Conservation (phyloP, 257 asterid species). For the Thymus mandschuricus region DNA sequence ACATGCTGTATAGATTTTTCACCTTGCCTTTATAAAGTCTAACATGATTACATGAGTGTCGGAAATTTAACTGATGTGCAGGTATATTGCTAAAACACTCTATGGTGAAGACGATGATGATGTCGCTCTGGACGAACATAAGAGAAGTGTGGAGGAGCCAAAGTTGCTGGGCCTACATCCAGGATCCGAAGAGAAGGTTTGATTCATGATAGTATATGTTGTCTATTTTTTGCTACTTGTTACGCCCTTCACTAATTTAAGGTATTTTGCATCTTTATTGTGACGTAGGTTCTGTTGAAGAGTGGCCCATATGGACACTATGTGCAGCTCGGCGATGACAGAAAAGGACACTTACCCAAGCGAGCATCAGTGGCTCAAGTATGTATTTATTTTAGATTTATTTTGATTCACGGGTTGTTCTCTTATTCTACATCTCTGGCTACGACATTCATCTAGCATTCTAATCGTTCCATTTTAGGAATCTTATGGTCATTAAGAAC, state of each 20-base stretch:
- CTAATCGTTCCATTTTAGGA: neutral
- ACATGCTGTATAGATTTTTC: constrained; percentile 5
- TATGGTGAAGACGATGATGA: constrained; percentile 79
- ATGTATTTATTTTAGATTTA: constrained; percentile 36
- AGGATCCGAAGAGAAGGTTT: constrained; percentile 76
- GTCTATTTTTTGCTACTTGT: constrained; percentile 1
- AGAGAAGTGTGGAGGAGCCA: constrained; percentile 57
- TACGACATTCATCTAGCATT: no score
- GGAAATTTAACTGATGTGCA: constrained; percentile 34
- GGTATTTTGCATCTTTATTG: constrained; percentile 22
- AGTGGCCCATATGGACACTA: constrained; percentile 86
- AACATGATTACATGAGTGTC: constrained; percentile 18
- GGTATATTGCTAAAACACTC: constrained; percentile 83
- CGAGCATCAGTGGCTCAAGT: constrained; percentile 75
- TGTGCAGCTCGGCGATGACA: constrained; percentile 95
- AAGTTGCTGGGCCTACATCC: constrained; percentile 79
- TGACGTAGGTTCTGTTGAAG: constrained; percentile 72
- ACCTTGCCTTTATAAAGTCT: neutral
- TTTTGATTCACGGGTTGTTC: constrained; percentile 7
- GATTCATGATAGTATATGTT: constrained; percentile 12
- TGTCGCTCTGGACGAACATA: constrained; percentile 36
- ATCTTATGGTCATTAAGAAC: no score
- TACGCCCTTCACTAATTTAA: constrained; percentile 22
- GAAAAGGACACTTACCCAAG: constrained; percentile 75
- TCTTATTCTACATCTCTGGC: neutral